These are phyloP conservation scores for Chaetothyriales sp. DNA, from an alignment of 2,329 filamentous ascomycete genomes.

Conservation along the genomic window DNA sequence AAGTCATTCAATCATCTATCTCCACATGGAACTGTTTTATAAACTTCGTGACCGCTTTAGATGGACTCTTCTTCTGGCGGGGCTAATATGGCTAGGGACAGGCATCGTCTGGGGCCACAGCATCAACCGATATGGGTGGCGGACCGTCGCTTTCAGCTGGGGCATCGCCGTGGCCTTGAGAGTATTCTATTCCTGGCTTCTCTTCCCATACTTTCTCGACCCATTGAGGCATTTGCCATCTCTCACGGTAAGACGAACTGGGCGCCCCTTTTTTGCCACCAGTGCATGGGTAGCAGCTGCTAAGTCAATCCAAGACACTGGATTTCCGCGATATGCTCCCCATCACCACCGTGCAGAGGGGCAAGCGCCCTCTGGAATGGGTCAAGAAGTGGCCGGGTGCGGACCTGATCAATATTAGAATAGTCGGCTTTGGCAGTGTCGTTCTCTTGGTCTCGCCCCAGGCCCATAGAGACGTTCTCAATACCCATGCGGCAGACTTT, in stretches of 20 bases:
- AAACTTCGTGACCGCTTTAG: not conserved
- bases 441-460: not conserved
- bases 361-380: not conserved
- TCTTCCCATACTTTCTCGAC: not conserved
- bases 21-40: not conserved
- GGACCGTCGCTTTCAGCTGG: not conserved
- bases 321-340: not conserved
- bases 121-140: not conserved
- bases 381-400: not conserved
- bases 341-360: not conserved
- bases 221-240: not conserved
- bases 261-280: no score
- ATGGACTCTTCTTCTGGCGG: not conserved
- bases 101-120: not conserved
- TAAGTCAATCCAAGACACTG: not conserved
- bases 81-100: not conserved
- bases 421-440: not conserved
- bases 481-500: not conserved
- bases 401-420: not conserved
- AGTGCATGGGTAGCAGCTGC: not conserved
- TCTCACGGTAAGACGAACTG: not conserved
- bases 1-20: not conserved
- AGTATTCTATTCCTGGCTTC: not conserved
- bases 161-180: not conserved
- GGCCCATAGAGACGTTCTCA: not conserved